Base-by-base conservation (phyloP, 768 basidiomycete species). In the Tylopilus vinaceipallidus region DNA sequence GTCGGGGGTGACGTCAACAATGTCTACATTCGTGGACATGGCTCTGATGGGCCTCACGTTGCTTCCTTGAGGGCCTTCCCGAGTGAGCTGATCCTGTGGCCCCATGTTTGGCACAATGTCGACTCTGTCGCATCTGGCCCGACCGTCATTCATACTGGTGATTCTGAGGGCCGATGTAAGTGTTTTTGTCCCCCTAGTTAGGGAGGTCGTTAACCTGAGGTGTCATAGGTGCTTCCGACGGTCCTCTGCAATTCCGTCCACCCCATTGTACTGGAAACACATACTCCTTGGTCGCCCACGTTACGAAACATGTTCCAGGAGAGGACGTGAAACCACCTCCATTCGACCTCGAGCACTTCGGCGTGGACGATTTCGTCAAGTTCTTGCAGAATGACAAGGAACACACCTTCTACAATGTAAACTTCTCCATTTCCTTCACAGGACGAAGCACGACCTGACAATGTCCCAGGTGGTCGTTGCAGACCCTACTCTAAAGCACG, bases 241-340 rank as follows among this genome's bases (percentile, higher is more conserved):
- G 20, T 10, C 49, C 34, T 30, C 6, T 54, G 6, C 34, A 20
- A n/a, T 51, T 54, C 43, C 44, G 53, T n/a, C 45, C 53, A 6
- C 23, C 43, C 6, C 40, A 54, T 32, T 12, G 13, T 19, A 50
- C n/a, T n/a, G n/a, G n/a, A n/a, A n/a, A n/a, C n/a, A n/a, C n/a
- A n/a, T n/a, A n/a, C n/a, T n/a, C n/a, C n/a, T n/a, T n/a, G n/a
- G n/a, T n/a, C n/a, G n/a, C n/a, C n/a, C n/a, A n/a, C n/a, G n/a
- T n/a, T n/a, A n/a, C n/a, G n/a, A n/a, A n/a, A n/a, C n/a, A n/a
- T n/a, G n/a, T n/a, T n/a, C n/a, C n/a, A n/a, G n/a, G n/a, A n/a
- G n/a, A n/a, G n/a, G n/a, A n/a, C n/a, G n/a, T n/a, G n/a, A n/a
- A n/a, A n/a, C n/a, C n/a, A n/a, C n/a, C n/a, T n/a, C n/a, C n/a